Evolutionary conservation across 2,329 filamentous ascomycete genomes (phyloP), one percentile per base, ranked within the genome.

Genomic region (Pseudogymnoascus sp.): DNA sequence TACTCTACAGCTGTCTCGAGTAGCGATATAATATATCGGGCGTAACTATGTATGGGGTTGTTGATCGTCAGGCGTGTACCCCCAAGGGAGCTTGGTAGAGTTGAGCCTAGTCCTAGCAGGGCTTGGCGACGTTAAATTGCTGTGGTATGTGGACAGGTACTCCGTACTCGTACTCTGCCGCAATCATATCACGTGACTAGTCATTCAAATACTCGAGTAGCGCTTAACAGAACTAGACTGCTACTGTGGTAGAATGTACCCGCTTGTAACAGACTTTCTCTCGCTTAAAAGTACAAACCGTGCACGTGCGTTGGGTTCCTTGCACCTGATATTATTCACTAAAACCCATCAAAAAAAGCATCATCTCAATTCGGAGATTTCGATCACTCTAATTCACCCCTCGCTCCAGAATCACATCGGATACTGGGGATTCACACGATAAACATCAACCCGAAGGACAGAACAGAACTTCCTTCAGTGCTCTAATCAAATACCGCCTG

Each of bases 311-410:
- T 53, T 53, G 47, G 47, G 47, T 53, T 53, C 47, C 47, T 53
- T 53, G 47, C 47, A 53, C 47, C 47, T 53, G 47, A 53, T 53
- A 53, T 53, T 53, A 53, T 53, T 53, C 47, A 53, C 47, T 53
- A 53, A 53, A 53, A 53, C 28, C 47, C 47, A 53, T 53, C 47
- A 53, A 53, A 53, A 53, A 53, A 53, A 53, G 47, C 47, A 53
- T 53, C 47, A 53, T 53, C 47, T 53, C 47, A 53, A 53, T 53
- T 53, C 47, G 47, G 47, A 53, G 47, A 53, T 53, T 53, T 53
- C 47, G 47, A 53, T 33, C 15, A 53, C 28, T 53, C 47, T 53
- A 33, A 33, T 53, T 25, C 47, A 53, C 47, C 47, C 47, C 47
- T 53, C 47, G n/a, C 28, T 53, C 47, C 47, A 53, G 47, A 53